Evolutionary conservation across 352 stramenopile genomes (phyloP), one percentile per base, ranked within the genome.

Genomic region (Pythium myriotylum): DNA sequence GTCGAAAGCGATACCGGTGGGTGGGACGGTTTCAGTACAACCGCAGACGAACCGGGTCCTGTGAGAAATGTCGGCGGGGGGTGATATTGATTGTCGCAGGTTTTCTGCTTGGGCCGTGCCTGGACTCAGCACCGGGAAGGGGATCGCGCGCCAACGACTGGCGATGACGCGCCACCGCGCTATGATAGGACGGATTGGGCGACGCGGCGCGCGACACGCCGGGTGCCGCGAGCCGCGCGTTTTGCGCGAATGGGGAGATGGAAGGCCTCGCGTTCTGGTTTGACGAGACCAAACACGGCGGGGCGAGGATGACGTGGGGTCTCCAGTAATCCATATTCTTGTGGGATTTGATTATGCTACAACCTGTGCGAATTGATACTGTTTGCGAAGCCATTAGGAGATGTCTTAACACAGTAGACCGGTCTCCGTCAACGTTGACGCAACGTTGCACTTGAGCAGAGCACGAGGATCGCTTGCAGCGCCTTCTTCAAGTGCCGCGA

Each of bases 401-500:
- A 35, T 58, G 29, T 29, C 32, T 6, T 22, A 20, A 35, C n/a
- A 20, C 19, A 57, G 17, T 33, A 57, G 32, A 37, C 48, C 39
- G 8, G 37, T 47, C 3, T 19, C 20, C 61, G 35, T 42, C 48
- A 50, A 72, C 53, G 53, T 79, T 70, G 12, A 74, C 54, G 54
- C 63, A 46, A 67, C 32, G 24, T 51, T 26, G 22, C 10, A 51
- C 22, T 17, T 19, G 1, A 19, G 29, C 42, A 35, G 42, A 78
- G 68, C 20, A 29, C 48, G 0, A 73, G 43, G 19, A 92, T 84
- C 43, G 72, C 81, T 45, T 70, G 62, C 45, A 89, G 41, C 13
- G 77, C 79, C 58, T 77, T 81, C 66, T 92, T 92, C 24, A 91
- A 64, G 47, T 90, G 84, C 55, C 86, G 89, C 1, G 79, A 79